These are phyloP conservation scores for Mortierella sp. DNA, from an alignment of 371 early-diverging fungal species.

Conservation along the genomic window DNA sequence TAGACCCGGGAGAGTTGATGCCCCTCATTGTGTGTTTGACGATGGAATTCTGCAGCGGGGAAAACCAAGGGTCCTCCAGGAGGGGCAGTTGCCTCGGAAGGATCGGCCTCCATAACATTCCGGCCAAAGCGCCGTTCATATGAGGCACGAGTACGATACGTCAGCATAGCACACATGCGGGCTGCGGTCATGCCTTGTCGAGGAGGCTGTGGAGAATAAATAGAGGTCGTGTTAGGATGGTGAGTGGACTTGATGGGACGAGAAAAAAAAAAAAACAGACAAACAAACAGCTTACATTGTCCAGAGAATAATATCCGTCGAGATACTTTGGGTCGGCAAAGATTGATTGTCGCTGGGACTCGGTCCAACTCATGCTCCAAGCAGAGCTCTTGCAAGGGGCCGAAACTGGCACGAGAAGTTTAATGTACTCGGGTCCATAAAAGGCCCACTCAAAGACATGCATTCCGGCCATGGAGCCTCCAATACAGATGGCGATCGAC, in stretches of 20 bases:
- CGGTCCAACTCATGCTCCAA: slow-evolving; percentile 98
- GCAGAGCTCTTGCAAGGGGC: slow-evolving; percentile 95
- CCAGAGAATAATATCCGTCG: slow-evolving; percentile 74
- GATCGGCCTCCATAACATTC: slow-evolving; percentile 62
- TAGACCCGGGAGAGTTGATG: slow-evolving; percentile 28
- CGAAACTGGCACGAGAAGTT: slow-evolving; percentile 88
- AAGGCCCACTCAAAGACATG: slow-evolving; percentile 94
- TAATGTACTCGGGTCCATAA: slow-evolving; percentile 84
- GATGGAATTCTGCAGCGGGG: slow-evolving; percentile 23
- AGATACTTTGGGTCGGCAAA: slow-evolving; percentile 87
- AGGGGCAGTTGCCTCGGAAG: background rate
- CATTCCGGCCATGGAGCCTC: slow-evolving; percentile 98
- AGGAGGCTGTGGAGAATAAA: slow-evolving; percentile 60
- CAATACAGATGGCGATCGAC: slow-evolving; percentile 88
- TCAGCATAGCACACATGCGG: slow-evolving; percentile 95
- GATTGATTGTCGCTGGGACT: slow-evolving; percentile 95
- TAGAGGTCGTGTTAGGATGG: slow-evolving; percentile 8
- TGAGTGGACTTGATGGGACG: background rate
- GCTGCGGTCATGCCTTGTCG: slow-evolving; percentile 88
- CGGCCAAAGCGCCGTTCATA: slow-evolving; percentile 95
- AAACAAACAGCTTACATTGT: slow-evolving; percentile 55
- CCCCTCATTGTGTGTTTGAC: slow-evolving; percentile 68
- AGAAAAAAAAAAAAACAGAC: background rate
- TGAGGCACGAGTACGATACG: slow-evolving; percentile 91
- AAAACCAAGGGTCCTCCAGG: background rate